Evolutionary conservation across 1,139 yeast genomes (phyloP), one percentile per base, ranked within the genome.

Genomic region (Geotrichum klebahnii): DNA sequence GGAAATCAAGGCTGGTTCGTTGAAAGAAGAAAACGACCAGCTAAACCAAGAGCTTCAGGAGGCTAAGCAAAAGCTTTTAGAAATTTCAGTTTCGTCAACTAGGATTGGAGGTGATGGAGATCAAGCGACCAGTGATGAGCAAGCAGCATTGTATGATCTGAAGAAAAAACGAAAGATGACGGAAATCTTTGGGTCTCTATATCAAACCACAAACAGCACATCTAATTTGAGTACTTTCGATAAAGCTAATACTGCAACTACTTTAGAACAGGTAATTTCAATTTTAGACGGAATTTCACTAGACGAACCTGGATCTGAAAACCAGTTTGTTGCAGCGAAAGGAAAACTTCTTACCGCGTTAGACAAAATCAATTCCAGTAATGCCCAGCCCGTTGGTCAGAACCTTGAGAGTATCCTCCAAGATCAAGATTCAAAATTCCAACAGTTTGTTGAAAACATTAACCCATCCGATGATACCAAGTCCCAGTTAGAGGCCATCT

Each of bases 11-110:
- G 51, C 59, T 36, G 59, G 56, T n/a, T 54, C 60, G 10, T 53
- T 67, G 34, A 57, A 55, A 32, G 67, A 67, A 19, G 64, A 62
- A 28, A 64, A 63, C 45, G 50, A 53, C 5, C 62, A 57, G 40
- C 53, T 66, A 26, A 55, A 50, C 34, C 52, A 56, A 12, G 65
- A 62, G 33, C 52, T 62, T 10, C 59, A 62, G 35, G 58, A 51
- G 19, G 52, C 55, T 6, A 55, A 56, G 32, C 47, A 41, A 16
- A 44, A 42, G 24, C 38, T 52, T 3, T 3, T 39, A 10, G 46
- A 37, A 9, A 24, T 41, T 22, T 36, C 32, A 23, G 28, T 45
- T 8, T 31, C 45, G 5, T 28, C 44, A 22, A 19, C 48, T 4
- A 24, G 14, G 10, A 39, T 14, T 10, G 33, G 33, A 28, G 39